Conservation (phyloP, 495 filamentous ascomycete species). For the Trypethelium eluteriae region DNA sequence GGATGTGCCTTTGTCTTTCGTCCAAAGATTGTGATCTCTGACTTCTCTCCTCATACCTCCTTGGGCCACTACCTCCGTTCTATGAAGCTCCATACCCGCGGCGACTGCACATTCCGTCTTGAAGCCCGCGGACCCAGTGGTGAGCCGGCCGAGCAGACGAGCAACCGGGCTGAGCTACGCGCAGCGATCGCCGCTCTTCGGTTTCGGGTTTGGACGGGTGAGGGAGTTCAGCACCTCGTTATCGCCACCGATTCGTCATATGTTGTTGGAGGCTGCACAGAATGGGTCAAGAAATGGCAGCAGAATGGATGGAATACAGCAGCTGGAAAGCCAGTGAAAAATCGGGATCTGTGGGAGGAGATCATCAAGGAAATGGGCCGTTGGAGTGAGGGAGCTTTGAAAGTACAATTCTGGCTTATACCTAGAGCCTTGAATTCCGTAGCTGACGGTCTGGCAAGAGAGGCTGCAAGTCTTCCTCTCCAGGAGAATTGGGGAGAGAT, state of each 20-base stretch:
- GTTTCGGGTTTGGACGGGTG: constrained; percentile 41
- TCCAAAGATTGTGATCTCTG: too few species aligned
- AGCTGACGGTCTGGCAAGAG: constrained; percentile 40
- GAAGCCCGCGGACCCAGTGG: too few species aligned
- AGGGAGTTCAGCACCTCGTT: constrained; percentile 45
- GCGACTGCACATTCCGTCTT: constrained; percentile 2
- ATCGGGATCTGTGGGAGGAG: constrained; percentile 70
- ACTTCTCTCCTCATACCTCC: too few species aligned
- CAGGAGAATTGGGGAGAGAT: not conserved
- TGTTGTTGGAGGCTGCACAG: constrained; percentile 78
- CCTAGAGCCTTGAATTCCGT: constrained; percentile 35
- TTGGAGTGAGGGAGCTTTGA: constrained; percentile 22
- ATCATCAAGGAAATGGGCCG: constrained; percentile 50
- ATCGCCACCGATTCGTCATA: constrained; percentile 83
- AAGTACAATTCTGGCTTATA: constrained; percentile 41
- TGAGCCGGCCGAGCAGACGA: constrained; percentile 59
- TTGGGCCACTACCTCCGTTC: not conserved
- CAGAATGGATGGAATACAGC: constrained; percentile 71
- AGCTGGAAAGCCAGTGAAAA: constrained; percentile 64
- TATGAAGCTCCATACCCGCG: constrained; percentile 5
- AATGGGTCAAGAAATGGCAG: constrained; percentile 75
- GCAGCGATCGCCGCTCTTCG: constrained; percentile 79
- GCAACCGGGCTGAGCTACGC: constrained; percentile 88
- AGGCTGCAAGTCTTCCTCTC: constrained; percentile 18
- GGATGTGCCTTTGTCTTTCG: constrained; percentile 8